Base-by-base conservation (phyloP, 768 basidiomycete genomes). In the Suillus occidentalis region DNA sequence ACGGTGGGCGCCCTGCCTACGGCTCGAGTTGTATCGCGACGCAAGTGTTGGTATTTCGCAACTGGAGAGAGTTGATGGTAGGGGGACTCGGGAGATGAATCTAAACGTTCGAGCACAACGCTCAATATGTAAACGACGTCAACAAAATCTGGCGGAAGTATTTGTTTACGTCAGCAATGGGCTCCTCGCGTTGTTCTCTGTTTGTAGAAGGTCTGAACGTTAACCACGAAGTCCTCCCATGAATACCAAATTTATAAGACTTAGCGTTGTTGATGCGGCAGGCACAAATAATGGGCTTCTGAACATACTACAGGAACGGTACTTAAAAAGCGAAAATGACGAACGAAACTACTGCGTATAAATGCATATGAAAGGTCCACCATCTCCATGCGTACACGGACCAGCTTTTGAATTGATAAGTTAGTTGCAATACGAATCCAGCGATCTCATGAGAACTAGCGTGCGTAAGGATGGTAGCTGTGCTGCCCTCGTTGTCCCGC, bases 391-490 rank as follows among this genome's bases (percentile, higher is more conserved):
- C 34, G 56, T 59, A 42, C 58, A 59, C 52, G 34, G 53, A 16
- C 31, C 52, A 59, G 34, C 50, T 63, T 63, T 63, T 63, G 31
- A 56, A 37, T 63, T 60, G 50, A 63, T 63, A 63, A 63, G 37
- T 63, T 63, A 63, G 13, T 59, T n/a, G 28, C 60, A 61, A 60
- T 49, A 28, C 64, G 18, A 63, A 31, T 49, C 58, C 61, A 34
- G 60, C 69, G 68, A 70, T 73, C 20, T n/a, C 40, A 42, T 12
- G 12, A 39, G 18, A 42, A 28, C 28, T 74, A 91, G 68, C 91
- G 89, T 39, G 90, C 89, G 69, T 94, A 94, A 0, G 92, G 92
- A 70, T 94, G 92, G 78, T 90, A 94, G 68, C 87, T 85, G 76
- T 93, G 91, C 71, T 90, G 88, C 40, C 92, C 91, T 42, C 91